Conservation (phyloP, 345 rosid genomes). For the Eucalyptus cloeziana region DNA sequence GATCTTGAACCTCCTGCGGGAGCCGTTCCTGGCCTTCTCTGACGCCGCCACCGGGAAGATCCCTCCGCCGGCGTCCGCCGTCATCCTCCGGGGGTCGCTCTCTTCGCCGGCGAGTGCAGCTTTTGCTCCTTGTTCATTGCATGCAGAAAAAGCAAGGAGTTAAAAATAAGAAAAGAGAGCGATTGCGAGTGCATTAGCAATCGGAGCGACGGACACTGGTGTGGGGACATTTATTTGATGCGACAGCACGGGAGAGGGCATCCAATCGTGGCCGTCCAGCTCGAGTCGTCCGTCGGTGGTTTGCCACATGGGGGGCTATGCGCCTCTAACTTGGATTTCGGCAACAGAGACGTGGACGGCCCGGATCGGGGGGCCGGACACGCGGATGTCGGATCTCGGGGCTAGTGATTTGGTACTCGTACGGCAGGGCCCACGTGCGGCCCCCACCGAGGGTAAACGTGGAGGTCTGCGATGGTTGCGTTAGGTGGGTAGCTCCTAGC, state of each 20-base stretch:
- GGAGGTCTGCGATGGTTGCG: not conserved
- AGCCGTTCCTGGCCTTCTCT: not conserved
- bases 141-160: not conserved
- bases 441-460: not conserved
- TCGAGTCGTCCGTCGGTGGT: not conserved
- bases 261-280: slow-evolving; percentile 5
- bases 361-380: not conserved
- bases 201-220: not conserved
- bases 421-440: not conserved
- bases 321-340: not conserved
- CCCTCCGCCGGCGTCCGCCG: not conserved
- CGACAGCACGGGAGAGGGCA: not conserved
- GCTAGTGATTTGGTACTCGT: not conserved
- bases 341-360: slow-evolving; percentile 17
- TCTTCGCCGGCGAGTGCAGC: not conserved
- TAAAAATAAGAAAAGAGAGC: not conserved
- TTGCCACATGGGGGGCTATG: slow-evolving; percentile 26
- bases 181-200: not conserved
- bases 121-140: not conserved
- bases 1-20: slow-evolving; percentile 19
- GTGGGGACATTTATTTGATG: not conserved
- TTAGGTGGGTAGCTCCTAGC: not conserved
- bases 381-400: slow-evolving; percentile 21
- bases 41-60: not conserved
- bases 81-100: not conserved